A percentile compares a stretch with the other conserved stretches of the same genome.
Evolutionary conservation across 2,329 filamentous ascomycete species (phyloP).

Genomic region (Colletotrichum eleusines): DNA sequence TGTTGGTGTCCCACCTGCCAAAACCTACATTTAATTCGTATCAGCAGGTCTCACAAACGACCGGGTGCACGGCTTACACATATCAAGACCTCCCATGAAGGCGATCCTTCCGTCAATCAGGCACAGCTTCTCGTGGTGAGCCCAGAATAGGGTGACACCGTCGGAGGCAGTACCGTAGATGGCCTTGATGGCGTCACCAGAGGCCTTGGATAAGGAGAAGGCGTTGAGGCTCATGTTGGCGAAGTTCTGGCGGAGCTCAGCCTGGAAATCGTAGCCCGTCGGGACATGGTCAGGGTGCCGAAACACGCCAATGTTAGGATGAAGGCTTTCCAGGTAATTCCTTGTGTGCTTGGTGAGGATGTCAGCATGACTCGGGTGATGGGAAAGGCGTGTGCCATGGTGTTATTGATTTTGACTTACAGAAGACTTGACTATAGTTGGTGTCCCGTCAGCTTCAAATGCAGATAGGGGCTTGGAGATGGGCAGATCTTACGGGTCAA

Average conservation of each 20-base stretch:
- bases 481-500: slow-evolving; percentile 76
- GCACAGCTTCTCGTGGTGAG: slow-evolving; percentile 92
- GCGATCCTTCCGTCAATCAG: slow-evolving; percentile 82
- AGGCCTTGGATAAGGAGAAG: slow-evolving; percentile 72
- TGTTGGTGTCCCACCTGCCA: slow-evolving; percentile 88
- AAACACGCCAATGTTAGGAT: slow-evolving; percentile 89
- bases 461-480: slow-evolving; percentile 44
- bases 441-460: slow-evolving; percentile 36
- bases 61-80: slow-evolving; percentile 65
- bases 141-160: slow-evolving; percentile 89
- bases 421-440: slow-evolving; percentile 54
- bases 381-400: slow-evolving; percentile 52
- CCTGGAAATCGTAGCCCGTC: slow-evolving; percentile 75
- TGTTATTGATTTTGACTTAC: slow-evolving; percentile 63
- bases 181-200: slow-evolving; percentile 78
- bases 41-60: slow-evolving; percentile 44
- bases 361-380: slow-evolving; percentile 27
- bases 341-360: slow-evolving; percentile 74
- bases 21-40: slow-evolving; percentile 69
- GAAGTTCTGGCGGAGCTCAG: slow-evolving; percentile 75
- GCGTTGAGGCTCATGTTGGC: slow-evolving; percentile 59
- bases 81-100: slow-evolving; percentile 92
- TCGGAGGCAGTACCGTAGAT: slow-evolving; percentile 82
- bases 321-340: slow-evolving; percentile 78
- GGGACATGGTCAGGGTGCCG: slow-evolving; percentile 90